Percentiles rank a stretch among this genome's conserved stretches.
phyloP scores from a whole-genome alignment of 495 filamentous ascomycete species.

The Aspergillus cristatus region DNA sequence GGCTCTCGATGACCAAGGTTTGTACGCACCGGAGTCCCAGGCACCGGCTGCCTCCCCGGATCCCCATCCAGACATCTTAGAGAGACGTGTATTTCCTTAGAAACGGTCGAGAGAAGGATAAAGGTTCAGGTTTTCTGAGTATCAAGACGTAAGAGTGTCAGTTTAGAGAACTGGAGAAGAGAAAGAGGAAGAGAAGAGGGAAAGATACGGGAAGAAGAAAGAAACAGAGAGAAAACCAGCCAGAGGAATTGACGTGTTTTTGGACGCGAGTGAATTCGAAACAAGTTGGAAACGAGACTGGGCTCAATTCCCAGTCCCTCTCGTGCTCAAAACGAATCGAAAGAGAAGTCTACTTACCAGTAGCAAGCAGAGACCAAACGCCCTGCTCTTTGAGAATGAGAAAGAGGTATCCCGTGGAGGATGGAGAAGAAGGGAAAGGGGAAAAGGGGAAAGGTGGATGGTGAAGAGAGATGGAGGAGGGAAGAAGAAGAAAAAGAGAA shows the following conservation, averaged over 20 bases:
- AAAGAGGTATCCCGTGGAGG: no score
- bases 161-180: not conserved
- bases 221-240: no score
- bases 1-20: not conserved
- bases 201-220: no score
- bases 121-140: no score
- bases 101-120: no score
- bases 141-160: not conserved
- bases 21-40: constrained; percentile 3
- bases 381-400: not conserved
- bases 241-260: no score
- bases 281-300: no score
- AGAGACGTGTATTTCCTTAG: not conserved
- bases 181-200: no score
- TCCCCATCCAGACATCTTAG: not conserved
- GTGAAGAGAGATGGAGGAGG: not conserved
- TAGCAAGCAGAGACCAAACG: not conserved
- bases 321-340: no score
- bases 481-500: constrained; percentile 2
- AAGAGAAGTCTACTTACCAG: no score
- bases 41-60: not conserved
- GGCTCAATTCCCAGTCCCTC: no score
- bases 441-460: not conserved
- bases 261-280: no score
- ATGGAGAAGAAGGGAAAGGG: not conserved